Conservation (phyloP, 495 filamentous ascomycete species). For the Bathelium albidoporum region DNA sequence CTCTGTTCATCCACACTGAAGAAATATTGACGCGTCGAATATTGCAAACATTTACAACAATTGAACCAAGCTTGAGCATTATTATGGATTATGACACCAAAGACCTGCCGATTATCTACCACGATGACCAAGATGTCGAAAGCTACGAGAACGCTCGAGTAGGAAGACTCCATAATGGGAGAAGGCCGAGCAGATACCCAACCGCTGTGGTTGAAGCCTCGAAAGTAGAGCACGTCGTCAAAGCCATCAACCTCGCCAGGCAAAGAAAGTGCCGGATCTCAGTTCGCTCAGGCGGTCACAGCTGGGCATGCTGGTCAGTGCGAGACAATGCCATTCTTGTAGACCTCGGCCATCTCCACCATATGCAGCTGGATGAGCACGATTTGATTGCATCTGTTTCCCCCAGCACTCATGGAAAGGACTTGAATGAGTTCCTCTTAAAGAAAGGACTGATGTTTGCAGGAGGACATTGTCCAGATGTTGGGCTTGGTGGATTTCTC, state of each 20-base stretch:
- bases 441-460: slow-evolving; percentile 37
- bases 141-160: slow-evolving; percentile 14
- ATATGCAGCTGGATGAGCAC: slow-evolving; percentile 30
- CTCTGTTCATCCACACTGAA: too few species aligned
- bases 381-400: slow-evolving; percentile 31
- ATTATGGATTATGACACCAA: too few species aligned
- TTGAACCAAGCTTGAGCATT: too few species aligned
- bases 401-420: slow-evolving; percentile 36
- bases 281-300: slow-evolving; percentile 46
- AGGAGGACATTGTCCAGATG: slow-evolving; percentile 47
- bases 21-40: too few species aligned
- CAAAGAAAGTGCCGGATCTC: slow-evolving; percentile 34
- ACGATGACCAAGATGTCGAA: too few species aligned
- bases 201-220: slow-evolving; percentile 37
- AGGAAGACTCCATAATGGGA: slow-evolving; percentile 18
- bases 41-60: too few species aligned
- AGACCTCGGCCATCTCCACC: slow-evolving; percentile 34
- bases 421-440: slow-evolving; percentile 34
- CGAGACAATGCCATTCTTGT: slow-evolving; percentile 41
- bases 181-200: slow-evolving; percentile 34
- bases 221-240: slow-evolving; percentile 31
- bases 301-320: slow-evolving; percentile 44
- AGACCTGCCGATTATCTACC: too few species aligned
- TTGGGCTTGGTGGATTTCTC: slow-evolving; percentile 46
- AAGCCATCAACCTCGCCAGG: slow-evolving; percentile 37